These are phyloP conservation scores for Cladophialophora yegresii DNA, from an alignment of 2,329 filamentous ascomycete genomes.

Conservation along the genomic window DNA sequence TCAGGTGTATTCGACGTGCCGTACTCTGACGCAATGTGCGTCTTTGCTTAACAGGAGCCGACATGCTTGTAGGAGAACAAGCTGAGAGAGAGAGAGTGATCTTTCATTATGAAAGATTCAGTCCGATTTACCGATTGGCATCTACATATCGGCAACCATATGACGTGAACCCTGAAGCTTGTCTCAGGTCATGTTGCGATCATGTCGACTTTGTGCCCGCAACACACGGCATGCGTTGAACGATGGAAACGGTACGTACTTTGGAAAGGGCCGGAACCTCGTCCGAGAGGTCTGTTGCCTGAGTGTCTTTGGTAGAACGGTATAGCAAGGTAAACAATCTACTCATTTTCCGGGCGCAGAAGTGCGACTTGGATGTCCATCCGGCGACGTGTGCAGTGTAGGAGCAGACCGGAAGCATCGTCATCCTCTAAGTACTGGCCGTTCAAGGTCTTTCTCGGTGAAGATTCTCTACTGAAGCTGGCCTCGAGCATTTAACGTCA, in stretches of 20 bases:
- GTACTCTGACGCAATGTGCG: neutral
- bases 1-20: neutral
- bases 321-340: neutral
- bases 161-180: neutral
- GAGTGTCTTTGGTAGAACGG: no score
- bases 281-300: neutral
- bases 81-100: neutral
- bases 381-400: neutral
- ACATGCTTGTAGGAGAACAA: no score
- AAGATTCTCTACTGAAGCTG: neutral
- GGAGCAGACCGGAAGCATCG: neutral
- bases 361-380: neutral
- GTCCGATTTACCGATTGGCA: neutral
- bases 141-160: neutral
- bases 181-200: neutral
- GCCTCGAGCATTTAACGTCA: constrained; percentile 44
- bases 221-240: neutral
- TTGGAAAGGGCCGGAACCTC: neutral
- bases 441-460: neutral
- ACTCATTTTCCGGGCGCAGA: neutral
- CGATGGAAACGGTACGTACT: neutral
- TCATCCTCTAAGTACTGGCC: neutral
- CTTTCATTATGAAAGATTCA: neutral
- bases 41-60: neutral
- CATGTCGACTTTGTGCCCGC: neutral